These are phyloP conservation scores for Dacryopinax primogenitus DNA, from an alignment of 768 basidiomycete genomes.

Conservation along the genomic window DNA sequence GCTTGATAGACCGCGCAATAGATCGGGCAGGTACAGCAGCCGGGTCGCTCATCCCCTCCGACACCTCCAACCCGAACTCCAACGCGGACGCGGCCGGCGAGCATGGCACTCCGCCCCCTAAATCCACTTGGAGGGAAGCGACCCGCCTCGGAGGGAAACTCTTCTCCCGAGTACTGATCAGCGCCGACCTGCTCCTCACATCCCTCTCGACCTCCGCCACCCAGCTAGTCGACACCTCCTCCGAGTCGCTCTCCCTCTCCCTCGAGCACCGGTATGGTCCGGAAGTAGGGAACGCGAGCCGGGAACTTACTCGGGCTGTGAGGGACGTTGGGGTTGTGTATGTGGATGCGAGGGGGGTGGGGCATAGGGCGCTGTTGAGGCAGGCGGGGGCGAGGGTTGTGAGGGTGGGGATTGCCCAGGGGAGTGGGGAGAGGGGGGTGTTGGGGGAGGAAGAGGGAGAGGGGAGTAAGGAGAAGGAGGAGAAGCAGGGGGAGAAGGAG, in stretches of 20 bases:
- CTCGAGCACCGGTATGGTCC: constrained; percentile 55
- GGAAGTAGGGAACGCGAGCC: constrained; percentile 47
- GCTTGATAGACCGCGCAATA: constrained; percentile 44
- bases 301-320: constrained; percentile 49
- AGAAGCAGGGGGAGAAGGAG: not conserved
- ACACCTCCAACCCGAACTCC: too few species aligned
- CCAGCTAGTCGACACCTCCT: constrained; percentile 40
- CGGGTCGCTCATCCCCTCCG: too few species aligned
- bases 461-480: not conserved
- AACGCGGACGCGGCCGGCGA: too few species aligned
- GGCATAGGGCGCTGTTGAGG: constrained; percentile 53
- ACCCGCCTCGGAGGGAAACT: constrained; percentile 12
- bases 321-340: constrained; percentile 65
- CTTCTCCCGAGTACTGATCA: constrained; percentile 40
- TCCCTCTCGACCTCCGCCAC: constrained; percentile 49
- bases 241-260: constrained; percentile 36
- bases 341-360: constrained; percentile 61
- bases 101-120: constrained; percentile 13
- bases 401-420: constrained; percentile 31
- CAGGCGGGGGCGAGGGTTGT: constrained; percentile 47
- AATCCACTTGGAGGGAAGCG: constrained; percentile 21
- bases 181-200: constrained; percentile 52
- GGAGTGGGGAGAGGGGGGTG: constrained; percentile 11
- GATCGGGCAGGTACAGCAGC: constrained; percentile 31
- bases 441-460: not conserved